These are phyloP conservation scores for Quercus tomentella DNA, from an alignment of 331 rosid genomes.

Conservation along the genomic window DNA sequence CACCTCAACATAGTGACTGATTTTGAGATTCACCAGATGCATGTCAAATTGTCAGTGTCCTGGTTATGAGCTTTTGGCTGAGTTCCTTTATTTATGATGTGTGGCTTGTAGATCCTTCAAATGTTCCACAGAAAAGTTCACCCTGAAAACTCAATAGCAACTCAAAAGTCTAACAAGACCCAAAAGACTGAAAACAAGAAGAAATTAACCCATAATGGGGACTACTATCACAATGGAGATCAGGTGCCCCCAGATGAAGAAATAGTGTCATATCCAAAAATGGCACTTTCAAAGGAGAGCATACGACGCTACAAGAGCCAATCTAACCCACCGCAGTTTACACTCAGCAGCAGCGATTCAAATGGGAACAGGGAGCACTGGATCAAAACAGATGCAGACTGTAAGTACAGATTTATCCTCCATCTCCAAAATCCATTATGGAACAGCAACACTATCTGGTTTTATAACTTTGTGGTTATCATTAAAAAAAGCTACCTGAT, in stretches of 20 bases:
- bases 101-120: slow-evolving; percentile 72
- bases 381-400: slow-evolving; percentile 96
- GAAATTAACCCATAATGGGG: slow-evolving; percentile 38
- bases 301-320: slow-evolving; percentile 41
- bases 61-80: slow-evolving; percentile 3
- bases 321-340: slow-evolving; percentile 40
- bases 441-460: neutral
- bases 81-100: neutral
- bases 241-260: slow-evolving; percentile 60
- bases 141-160: slow-evolving; percentile 62
- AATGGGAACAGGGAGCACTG: slow-evolving; percentile 74
- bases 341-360: slow-evolving; percentile 44
- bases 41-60: neutral
- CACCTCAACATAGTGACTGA: neutral
- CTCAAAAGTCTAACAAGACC: slow-evolving; percentile 38
- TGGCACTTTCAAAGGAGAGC: slow-evolving; percentile 41
- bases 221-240: slow-evolving; percentile 39
- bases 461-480: neutral
- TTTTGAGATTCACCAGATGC: neutral
- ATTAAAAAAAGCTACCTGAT: neutral
- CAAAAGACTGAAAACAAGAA: slow-evolving; percentile 56
- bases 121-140: slow-evolving; percentile 91
- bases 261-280: slow-evolving; percentile 38
- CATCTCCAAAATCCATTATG: neutral
- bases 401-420: slow-evolving; percentile 42